Evolutionary conservation across 177 flowering plant species (phyloP).

Genomic region (Vitis hybrid): DNA sequence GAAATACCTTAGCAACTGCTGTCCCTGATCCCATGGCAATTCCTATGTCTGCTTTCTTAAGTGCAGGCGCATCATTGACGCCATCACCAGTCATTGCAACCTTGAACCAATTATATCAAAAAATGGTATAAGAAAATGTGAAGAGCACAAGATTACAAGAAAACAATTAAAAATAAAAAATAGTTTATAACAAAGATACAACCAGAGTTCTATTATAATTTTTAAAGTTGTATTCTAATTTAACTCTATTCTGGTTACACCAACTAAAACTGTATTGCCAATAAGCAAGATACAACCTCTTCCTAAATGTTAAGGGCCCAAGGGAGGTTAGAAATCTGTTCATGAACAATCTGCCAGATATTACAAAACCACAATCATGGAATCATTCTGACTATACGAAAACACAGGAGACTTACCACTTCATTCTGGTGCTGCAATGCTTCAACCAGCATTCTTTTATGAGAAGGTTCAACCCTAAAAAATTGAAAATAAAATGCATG

Average conservation of each 20-base stretch:
- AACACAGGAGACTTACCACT: constrained; percentile 58
- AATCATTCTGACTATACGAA: not conserved
- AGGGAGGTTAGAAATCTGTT: no score
- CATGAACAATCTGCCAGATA: no score
- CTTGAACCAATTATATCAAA: constrained; percentile 24
- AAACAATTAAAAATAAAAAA: no score
- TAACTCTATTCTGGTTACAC: no score
- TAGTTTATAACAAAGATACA: no score
- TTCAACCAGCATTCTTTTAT: constrained; percentile 95
- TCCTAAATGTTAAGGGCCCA: no score
- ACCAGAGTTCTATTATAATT: no score
- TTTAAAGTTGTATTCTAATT: no score
- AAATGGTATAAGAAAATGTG: no score
- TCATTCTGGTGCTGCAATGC: constrained; percentile 94
- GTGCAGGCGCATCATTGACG: constrained; percentile 99
- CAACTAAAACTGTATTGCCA: no score
- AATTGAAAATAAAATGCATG: not conserved
- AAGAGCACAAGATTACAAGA: no score
- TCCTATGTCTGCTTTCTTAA: constrained; percentile 96
- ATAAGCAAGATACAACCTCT: no score
- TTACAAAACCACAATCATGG: not conserved
- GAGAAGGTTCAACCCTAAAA: constrained; percentile 96
- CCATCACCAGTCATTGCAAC: constrained; percentile 99
- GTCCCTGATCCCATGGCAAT: constrained; percentile 99
- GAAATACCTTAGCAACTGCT: constrained; percentile 94